phyloP scores from a whole-genome alignment of 179 eudicot species.

The Beta corolliflora region DNA sequence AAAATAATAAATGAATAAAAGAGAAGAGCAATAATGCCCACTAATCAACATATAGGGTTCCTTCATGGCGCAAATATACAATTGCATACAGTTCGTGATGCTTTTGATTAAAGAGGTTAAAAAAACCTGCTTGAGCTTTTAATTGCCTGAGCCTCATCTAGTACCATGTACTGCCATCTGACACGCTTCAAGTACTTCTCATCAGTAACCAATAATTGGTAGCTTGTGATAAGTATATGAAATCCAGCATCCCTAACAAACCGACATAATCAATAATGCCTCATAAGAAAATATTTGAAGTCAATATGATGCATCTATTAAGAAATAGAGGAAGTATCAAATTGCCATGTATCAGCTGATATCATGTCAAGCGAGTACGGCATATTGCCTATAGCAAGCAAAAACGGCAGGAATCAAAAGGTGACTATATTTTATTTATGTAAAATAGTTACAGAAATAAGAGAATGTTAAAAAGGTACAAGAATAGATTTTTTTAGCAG shows the following conservation, averaged over 20 bases:
- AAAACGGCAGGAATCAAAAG: background rate
- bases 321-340: too few species aligned
- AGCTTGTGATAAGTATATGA: constrained; percentile 97
- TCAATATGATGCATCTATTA: background rate
- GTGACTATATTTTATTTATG: background rate
- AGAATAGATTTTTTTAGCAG: background rate
- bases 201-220: constrained; percentile 89
- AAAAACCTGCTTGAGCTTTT: constrained; percentile 86
- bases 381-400: background rate
- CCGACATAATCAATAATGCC: constrained; percentile 18
- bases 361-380: background rate
- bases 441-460: background rate
- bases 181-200: constrained; percentile 95
- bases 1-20: background rate
- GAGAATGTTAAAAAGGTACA: background rate
- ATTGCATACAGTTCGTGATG: background rate
- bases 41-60: background rate
- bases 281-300: constrained; percentile 1
- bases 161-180: constrained; percentile 97
- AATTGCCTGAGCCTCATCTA: constrained; percentile 99
- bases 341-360: too few species aligned
- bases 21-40: background rate
- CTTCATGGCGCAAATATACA: background rate
- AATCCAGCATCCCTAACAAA: constrained; percentile 83
- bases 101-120: constrained; percentile 4